These are phyloP conservation scores for Ramaria sp. DNA, from an alignment of 768 basidiomycete genomes.

Conservation along the genomic window DNA sequence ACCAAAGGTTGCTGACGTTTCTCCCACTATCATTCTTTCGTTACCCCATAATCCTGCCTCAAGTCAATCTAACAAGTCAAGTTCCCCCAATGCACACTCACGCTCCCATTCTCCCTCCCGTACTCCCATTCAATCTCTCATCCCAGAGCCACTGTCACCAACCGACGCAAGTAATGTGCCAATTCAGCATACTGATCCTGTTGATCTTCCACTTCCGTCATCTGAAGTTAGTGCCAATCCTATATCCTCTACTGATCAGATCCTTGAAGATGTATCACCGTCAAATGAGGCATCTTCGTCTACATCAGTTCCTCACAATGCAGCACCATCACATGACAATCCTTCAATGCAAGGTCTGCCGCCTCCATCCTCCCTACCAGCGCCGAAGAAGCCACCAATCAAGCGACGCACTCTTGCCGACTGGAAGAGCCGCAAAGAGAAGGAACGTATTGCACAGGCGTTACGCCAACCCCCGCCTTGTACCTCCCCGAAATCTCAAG, in stretches of 20 bases:
- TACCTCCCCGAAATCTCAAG: no score
- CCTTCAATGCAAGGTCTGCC: neutral
- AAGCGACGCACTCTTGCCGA: slow-evolving; percentile 1
- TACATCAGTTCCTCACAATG: neutral
- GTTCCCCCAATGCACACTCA: neutral
- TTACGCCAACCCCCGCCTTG: slow-evolving; percentile 8
- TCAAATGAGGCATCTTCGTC: neutral
- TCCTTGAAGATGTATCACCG: neutral
- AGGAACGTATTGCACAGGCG: neutral
- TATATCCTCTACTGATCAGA: neutral
- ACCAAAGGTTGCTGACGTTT: neutral
- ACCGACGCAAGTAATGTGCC: neutral
- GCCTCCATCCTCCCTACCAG: slow-evolving; percentile 11
- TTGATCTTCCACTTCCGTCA: neutral
- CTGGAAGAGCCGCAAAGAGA: slow-evolving; percentile 5
- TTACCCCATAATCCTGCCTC: neutral
- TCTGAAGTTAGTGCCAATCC: neutral
- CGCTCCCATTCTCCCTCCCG: neutral
- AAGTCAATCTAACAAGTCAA: neutral
- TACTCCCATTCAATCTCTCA: neutral
- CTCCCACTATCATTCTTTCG: neutral
- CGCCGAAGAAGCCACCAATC: slow-evolving; percentile 10
- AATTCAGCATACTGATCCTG: neutral
- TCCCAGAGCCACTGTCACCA: neutral
- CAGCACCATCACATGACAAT: neutral